These are phyloP conservation scores for Penicillium digitatum DNA, from an alignment of 2,329 filamentous ascomycete species.

Conservation along the genomic window DNA sequence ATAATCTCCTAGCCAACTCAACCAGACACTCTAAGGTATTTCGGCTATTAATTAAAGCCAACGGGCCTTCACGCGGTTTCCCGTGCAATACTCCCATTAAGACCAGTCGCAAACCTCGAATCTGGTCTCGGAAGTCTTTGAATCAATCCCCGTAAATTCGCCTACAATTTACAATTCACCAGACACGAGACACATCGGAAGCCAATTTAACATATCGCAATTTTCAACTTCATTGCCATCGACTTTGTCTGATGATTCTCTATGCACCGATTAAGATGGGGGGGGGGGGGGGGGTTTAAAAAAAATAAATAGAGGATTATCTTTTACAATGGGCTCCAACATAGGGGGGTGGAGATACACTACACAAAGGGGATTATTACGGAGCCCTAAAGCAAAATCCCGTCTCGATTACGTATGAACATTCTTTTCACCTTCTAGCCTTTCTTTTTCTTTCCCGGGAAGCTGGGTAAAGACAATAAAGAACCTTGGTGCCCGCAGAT, in stretches of 20 bases:
- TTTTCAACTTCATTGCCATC: not conserved
- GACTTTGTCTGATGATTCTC: conserved; percentile 6
- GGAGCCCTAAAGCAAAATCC: conserved; percentile 9
- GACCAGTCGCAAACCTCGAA: conserved; percentile 8
- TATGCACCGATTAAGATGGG: not conserved
- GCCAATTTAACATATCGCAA: conserved; percentile 8
- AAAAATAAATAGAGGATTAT: not conserved
- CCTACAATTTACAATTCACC: not conserved
- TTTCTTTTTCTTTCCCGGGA: conserved; percentile 18
- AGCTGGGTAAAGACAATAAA: conserved; percentile 9
- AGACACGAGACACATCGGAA: conserved; percentile 6
- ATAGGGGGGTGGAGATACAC: conserved; percentile 25
- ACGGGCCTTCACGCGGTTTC: conserved; percentile 11
- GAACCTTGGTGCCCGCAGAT: not conserved
- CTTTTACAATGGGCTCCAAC: conserved; percentile 18
- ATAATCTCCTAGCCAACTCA: conserved; percentile 9
- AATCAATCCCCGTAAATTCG: conserved; percentile 5
- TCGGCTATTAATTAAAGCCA: conserved; percentile 15
- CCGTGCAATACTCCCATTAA: conserved; percentile 12
- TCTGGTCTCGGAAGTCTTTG: conserved; percentile 16
- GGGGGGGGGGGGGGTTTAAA: no score
- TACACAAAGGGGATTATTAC: conserved; percentile 9
- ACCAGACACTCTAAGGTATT: not conserved
- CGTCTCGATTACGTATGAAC: conserved; percentile 26
- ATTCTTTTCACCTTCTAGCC: conserved; percentile 27